These are phyloP conservation scores for Neurospora africana DNA, from an alignment of 495 filamentous ascomycete genomes.

Conservation along the genomic window DNA sequence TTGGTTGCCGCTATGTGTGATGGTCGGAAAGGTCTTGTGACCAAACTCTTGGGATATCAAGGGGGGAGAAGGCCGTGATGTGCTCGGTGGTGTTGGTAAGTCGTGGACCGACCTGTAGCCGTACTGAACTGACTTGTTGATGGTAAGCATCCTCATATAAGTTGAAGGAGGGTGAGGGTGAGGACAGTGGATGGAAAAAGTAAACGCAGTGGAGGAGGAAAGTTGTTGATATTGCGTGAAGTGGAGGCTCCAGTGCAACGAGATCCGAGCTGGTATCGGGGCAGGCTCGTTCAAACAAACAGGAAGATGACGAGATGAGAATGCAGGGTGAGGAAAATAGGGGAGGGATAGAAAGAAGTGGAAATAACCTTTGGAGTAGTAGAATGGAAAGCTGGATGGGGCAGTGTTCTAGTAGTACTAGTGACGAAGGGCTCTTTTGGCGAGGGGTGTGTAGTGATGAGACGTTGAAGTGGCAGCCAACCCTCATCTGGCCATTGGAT, in stretches of 20 bases:
- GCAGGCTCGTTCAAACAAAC: constrained; percentile 1
- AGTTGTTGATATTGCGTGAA: constrained; percentile 1
- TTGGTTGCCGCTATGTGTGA: constrained; percentile 31
- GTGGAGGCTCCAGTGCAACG: background rate
- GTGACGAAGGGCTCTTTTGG: constrained; percentile 30
- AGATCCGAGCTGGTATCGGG: constrained; percentile 1
- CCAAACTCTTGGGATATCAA: constrained; percentile 39
- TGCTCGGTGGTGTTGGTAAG: constrained; percentile 49
- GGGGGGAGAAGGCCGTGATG: constrained; percentile 50
- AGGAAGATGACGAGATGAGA: constrained; percentile 3
- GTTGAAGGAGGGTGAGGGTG: constrained; percentile 2
- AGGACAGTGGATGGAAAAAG: constrained; percentile 4
- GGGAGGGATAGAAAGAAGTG: constrained; percentile 24
- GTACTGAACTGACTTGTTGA: constrained; percentile 55
- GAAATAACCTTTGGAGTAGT: constrained; percentile 37
- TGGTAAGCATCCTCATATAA: constrained; percentile 52
- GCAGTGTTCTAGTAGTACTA: constrained; percentile 25
- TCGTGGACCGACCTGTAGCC: constrained; percentile 62
- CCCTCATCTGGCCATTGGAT: constrained; percentile 37
- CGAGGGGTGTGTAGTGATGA: constrained; percentile 33
- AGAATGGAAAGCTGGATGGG: constrained; percentile 39
- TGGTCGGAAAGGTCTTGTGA: constrained; percentile 30
- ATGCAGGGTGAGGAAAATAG: constrained; percentile 5
- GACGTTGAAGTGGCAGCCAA: constrained; percentile 38
- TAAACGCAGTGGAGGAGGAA: constrained; percentile 8